Evolutionary conservation across 495 filamentous ascomycete genomes (phyloP), one percentile per base, ranked within the genome.

Genomic region (Astrothelium subdiscretum): DNA sequence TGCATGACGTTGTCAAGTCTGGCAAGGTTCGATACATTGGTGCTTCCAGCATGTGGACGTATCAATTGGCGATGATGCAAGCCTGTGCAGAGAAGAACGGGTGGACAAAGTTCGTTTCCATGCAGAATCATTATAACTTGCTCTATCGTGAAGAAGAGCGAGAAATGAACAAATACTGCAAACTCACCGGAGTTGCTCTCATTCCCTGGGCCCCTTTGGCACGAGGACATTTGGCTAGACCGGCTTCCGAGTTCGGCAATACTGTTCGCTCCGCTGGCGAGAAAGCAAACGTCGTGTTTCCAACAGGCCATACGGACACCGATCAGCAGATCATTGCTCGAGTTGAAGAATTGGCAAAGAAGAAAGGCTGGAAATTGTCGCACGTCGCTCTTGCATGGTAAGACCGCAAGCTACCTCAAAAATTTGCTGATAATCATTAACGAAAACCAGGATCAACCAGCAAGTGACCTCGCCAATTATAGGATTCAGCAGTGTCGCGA

Each of bases 111-210:
- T 76, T 76, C 64, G 69, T 76, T 24, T 66, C 62, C 26, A 76
- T 76, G 74, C 71, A 74, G 65, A 76, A 76, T 59, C 73, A 74
- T 38, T 75, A 76, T 58, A 73, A 65, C 59, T 61, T 75, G 58
- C 65, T 71, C 13, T 75, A 75, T 57, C 67, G 73, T n/a, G 73
- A 75, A 58, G 73, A 75, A 42, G 73, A 75, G 63, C 59, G 73
- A 1, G 73, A 75, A 62, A 75, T 75, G 73, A 74, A 71, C 60
- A 57, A 61, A 31, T 76, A 66, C 65, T 76, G 73, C 60, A 59
- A 73, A 69, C 64, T 32, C 15, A 74, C 73, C 1, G 73, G 73
- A 31, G 73, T 75, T 2, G 73, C 70, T 20, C 57, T 75, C 35
- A 71, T 75, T 54, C 72, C 72, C 8, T 76, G 72, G 73, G 70